A percentile compares a stretch with the other conserved stretches of the same genome.
These are phyloP conservation scores for Acarospora socialis DNA, from an alignment of 2,329 filamentous ascomycete species.

Conservation along the genomic window DNA sequence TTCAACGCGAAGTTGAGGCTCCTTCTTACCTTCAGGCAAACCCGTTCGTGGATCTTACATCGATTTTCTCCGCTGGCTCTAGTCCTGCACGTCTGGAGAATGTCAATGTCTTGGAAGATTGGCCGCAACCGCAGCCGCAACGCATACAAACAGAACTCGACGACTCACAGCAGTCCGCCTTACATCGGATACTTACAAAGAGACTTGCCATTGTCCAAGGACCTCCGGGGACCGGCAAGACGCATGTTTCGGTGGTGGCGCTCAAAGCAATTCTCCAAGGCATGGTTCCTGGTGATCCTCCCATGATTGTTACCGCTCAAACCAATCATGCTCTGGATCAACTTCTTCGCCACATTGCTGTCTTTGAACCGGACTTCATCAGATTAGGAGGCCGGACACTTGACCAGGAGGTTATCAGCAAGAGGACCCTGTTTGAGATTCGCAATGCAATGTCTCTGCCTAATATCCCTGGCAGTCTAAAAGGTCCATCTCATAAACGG, in stretches of 20 bases:
- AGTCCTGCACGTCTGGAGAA: slow-evolving; percentile 29
- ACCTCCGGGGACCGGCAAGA: slow-evolving; percentile 69
- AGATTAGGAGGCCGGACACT: slow-evolving; percentile 57
- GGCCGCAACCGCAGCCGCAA: slow-evolving; percentile 30
- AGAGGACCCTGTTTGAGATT: slow-evolving; percentile 52
- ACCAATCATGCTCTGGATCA: slow-evolving; percentile 89
- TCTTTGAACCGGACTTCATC: slow-evolving; percentile 48
- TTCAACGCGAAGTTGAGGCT: slow-evolving; percentile 27
- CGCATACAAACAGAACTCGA: slow-evolving; percentile 44
- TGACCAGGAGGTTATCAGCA: slow-evolving; percentile 46
- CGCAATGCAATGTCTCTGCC: slow-evolving; percentile 24
- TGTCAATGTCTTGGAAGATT: slow-evolving; percentile 40
- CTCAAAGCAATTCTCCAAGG: slow-evolving; percentile 52
- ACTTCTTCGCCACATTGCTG: slow-evolving; percentile 49
- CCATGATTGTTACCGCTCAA: slow-evolving; percentile 68
- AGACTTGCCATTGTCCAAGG: slow-evolving; percentile 68
- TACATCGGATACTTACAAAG: slow-evolving; percentile 56
- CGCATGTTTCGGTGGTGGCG: slow-evolving; percentile 61
- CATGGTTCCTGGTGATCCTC: slow-evolving; percentile 40
- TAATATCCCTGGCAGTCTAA: slow-evolving; percentile 27
- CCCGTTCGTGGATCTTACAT: slow-evolving; percentile 37
- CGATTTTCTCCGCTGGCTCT: slow-evolving; percentile 24
- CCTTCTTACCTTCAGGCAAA: slow-evolving; percentile 39
- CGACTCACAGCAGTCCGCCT: slow-evolving; percentile 52
- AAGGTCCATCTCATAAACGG: slow-evolving; percentile 25